A percentile compares a stretch with the other conserved stretches of the same genome.
These are phyloP conservation scores for Lachancea nothofagi DNA, from an alignment of 805 yeast genomes.

Conservation along the genomic window DNA sequence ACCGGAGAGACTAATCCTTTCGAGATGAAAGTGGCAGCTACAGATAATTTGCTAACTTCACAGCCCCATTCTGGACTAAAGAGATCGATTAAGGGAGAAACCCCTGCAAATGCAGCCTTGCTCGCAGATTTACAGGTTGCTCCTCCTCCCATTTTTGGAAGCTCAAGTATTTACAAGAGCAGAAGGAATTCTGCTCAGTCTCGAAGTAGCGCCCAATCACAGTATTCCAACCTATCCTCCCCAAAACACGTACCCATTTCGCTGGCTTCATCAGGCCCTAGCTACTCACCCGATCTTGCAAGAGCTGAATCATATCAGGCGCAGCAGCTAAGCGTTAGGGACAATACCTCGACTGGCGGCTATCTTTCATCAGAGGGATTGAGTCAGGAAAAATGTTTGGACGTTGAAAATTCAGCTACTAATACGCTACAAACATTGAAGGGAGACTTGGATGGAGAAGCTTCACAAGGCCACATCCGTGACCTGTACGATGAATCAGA, in stretches of 20 bases:
- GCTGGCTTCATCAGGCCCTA: neutral
- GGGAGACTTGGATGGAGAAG: too few relatives aligned
- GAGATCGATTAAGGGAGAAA: neutral
- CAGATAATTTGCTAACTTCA: neutral
- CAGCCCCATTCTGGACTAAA: neutral
- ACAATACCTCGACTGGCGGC: too few relatives aligned
- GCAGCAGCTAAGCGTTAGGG: neutral
- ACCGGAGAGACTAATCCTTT: neutral
- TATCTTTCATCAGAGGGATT: too few relatives aligned
- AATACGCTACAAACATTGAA: too few relatives aligned
- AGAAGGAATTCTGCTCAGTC: constrained; percentile 6
- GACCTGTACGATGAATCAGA: too few relatives aligned
- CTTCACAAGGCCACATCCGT: too few relatives aligned
- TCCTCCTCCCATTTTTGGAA: constrained; percentile 4
- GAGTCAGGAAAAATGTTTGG: too few relatives aligned
- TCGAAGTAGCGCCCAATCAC: constrained; percentile 2
- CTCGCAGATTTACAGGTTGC: constrained; percentile 2
- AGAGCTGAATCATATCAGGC: neutral
- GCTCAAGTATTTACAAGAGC: neutral
- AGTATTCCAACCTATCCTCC: neutral
- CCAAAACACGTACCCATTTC: constrained; percentile 2
- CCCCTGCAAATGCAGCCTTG: neutral
- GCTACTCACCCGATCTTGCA: neutral
- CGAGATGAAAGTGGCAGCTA: neutral
- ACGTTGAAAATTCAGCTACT: too few relatives aligned